Base-by-base conservation (phyloP, 1,284 basidiomycete species). In the Singerocomus inundabilis region DNA sequence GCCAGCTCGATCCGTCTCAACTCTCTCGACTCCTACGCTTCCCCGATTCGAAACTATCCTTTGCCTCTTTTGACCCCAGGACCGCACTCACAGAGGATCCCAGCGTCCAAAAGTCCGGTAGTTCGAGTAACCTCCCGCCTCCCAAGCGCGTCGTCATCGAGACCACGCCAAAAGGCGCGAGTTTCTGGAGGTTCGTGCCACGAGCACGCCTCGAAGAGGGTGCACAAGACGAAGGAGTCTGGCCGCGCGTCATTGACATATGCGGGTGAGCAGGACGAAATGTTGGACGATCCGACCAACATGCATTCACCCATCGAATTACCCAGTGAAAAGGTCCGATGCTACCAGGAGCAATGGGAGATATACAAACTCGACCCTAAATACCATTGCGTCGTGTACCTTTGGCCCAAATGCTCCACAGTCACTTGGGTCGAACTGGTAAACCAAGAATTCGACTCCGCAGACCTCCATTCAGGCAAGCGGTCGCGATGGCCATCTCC, bases 341-440 rank as follows among this genome's bases (percentile, higher is more conserved):
- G 77, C 58, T 78, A 78, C 28, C 82, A 85, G 61, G 85, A 89
- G 34, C 85, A 89, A 63, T 90, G 88, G 88, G 88, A 90, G 53
- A 81, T 89, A 32, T 84, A 89, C 70, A 90, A 89, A 63, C 75
- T 90, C 12, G 88, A 90, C 59, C 79, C 82, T 2, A 65, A 67
- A 16, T 90, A 88, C 57, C 75, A 80, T 28, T 90, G 88, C 58
- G 67, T 70, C 51, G 79, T 88, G 6, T 76, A 70, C 7, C 61
- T 65, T 21, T 65, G 68, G 34, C 79, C 80, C 8, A 66, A 72
- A 9, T 64, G 75, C 16, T 65, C 75, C 7, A 66, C 68, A 4
- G 76, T 82, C 34, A 69, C 68, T 12, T 65, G 60, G 55, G 59
- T 63, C 28, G 50, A 39, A 53, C 53, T 34, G 30, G 52, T 47